phyloP scores from a whole-genome alignment of 163 green algal genomes.

The Picocystis sp. region DNA sequence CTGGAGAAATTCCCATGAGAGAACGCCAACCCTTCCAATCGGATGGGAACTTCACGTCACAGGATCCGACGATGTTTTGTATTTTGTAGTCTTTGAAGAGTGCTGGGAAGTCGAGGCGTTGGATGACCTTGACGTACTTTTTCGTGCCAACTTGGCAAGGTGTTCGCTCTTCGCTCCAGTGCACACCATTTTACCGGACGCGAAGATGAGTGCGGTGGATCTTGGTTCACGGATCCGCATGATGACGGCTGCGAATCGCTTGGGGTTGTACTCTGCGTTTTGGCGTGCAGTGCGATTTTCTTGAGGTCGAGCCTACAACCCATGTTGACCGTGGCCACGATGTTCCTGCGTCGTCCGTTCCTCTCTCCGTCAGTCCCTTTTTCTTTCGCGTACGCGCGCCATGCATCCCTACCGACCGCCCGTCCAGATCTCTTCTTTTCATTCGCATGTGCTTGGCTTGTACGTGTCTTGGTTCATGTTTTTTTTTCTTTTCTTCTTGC shows the following conservation, averaged over 20 bases:
- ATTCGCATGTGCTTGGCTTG: no score
- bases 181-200: constrained; percentile 80
- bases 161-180: constrained; percentile 95
- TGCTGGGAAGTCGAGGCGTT: constrained; percentile 4
- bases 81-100: constrained; percentile 4
- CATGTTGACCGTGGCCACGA: constrained; percentile 93
- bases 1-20: constrained; percentile 70
- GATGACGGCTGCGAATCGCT: constrained; percentile 96
- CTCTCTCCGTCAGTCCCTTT: no score
- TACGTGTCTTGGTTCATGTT: no score
- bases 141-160: constrained; percentile 61
- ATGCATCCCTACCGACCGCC: no score
- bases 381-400: no score
- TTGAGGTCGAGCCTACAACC: constrained; percentile 87
- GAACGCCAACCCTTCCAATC: constrained; percentile 78
- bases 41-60: constrained; percentile 94
- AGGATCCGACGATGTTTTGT: constrained; percentile 97
- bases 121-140: constrained; percentile 40
- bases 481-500: no score
- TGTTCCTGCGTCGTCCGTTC: constrained; percentile 18
- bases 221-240: constrained; percentile 96
- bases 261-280: constrained; percentile 99
- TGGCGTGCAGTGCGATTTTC: constrained; percentile 77
- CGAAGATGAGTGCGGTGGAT: constrained; percentile 92
- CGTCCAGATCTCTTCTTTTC: no score